Evolutionary conservation across 306 rosid species (phyloP), one percentile per base, ranked within the genome.

Genomic region (Gleditsia sinensis): DNA sequence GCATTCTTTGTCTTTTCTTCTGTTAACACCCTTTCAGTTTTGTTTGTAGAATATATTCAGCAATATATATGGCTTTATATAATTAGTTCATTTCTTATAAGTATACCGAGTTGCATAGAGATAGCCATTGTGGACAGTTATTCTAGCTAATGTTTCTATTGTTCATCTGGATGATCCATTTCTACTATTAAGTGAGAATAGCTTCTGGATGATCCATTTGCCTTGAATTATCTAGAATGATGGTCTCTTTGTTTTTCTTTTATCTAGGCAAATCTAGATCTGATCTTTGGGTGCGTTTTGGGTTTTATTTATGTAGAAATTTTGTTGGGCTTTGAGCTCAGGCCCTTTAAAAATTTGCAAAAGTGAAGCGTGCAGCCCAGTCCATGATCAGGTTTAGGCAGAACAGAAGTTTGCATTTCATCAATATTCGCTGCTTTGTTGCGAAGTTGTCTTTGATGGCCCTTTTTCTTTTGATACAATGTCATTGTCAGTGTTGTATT

Each of bases 371-470:
- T 8, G 0, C 6, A 8, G 39, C 39, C 39, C 46, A 40, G 43
- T 12, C 43, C 2, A 9, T 37, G 13, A 37, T 40, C 2, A 40
- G 16, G 46, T 40, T n/a, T 40, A 16, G 63, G 71, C 53, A 37
- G 24, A n/a, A 49, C 51, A 34, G 37, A 69, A 61, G 14, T 77
- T 60, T 77, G 34, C 34, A 60, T 76, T 58, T 19, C 42, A 24
- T 68, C 69, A 21, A 25, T 20, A 28, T 56, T 76, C 10, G 8
- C 13, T 33, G 50, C 34, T 42, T 45, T 61, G 32, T 54, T 19
- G 13, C 9, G 25, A 65, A 13, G 5, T 7, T 42, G 19, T 40
- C 39, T 34, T n/a, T 34, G 8, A 3, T 34, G 39, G n/a, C n/a
- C n/a, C n/a, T n/a, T n/a, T 5, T n/a, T 49, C 59, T 53, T 53